These are phyloP conservation scores for Raffaelea albimanens DNA, from an alignment of 2,329 filamentous ascomycete species.

Conservation along the genomic window DNA sequence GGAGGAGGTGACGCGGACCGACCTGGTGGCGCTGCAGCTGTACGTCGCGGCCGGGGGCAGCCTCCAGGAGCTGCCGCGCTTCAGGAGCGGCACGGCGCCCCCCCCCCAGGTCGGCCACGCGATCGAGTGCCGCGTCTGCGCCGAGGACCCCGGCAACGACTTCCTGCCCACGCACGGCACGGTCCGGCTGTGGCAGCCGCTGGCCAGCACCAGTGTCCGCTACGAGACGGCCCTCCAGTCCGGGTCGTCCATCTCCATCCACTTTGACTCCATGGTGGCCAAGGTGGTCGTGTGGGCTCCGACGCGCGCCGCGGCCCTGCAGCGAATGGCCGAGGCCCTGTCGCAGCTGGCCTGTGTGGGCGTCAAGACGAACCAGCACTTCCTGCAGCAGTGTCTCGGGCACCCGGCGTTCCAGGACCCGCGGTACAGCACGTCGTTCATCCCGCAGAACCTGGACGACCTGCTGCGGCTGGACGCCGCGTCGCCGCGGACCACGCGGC, in stretches of 20 bases:
- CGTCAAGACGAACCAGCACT: conserved; percentile 48
- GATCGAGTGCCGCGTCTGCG: not conserved
- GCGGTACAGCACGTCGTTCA: not conserved
- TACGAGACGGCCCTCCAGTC: conserved; percentile 56
- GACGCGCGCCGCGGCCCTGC: conserved; percentile 28
- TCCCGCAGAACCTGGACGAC: not conserved
- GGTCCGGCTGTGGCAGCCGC: conserved; percentile 40
- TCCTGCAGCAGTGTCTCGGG: conserved; percentile 24
- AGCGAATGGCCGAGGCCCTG: not conserved
- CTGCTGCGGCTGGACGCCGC: no score
- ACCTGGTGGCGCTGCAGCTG: conserved; percentile 25
- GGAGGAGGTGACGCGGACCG: conserved; percentile 26
- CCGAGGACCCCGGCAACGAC: not conserved
- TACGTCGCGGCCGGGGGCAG: conserved; percentile 34
- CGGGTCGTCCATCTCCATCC: conserved; percentile 44
- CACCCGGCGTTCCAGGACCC: not conserved
- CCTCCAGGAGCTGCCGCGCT: not conserved
- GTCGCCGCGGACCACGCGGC: no score
- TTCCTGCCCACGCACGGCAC: conserved; percentile 45
- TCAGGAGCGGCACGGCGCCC: not conserved
- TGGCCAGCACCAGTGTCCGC: conserved; percentile 31
- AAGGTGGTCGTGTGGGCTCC: conserved; percentile 47
- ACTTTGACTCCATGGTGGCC: conserved; percentile 40
- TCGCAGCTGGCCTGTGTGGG: conserved; percentile 21
- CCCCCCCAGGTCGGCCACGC: not conserved